Evolutionary conservation across 345 rosid genomes (phyloP).

Genomic region (Brassica nigra): DNA sequence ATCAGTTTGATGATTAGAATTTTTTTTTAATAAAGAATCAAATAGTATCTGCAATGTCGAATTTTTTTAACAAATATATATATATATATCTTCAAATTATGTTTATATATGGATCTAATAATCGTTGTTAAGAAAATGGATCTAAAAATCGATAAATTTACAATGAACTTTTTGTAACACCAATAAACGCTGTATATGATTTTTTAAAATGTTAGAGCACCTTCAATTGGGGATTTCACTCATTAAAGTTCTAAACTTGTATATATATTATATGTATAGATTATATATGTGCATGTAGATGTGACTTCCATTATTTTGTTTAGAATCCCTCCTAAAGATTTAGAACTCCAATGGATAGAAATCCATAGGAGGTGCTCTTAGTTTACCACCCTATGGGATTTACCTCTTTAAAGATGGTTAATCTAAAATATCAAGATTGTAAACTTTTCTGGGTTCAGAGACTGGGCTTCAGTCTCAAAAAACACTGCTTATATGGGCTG

Average conservation of each 20-base stretch:
- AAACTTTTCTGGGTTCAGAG: not conserved
- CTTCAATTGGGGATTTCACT: too few relatives aligned
- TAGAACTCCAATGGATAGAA: too few relatives aligned
- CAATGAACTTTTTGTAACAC: not conserved
- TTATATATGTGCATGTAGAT: too few relatives aligned
- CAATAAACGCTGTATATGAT: not conserved
- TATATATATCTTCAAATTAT: not conserved
- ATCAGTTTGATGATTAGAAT: not conserved
- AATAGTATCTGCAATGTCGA: not conserved
- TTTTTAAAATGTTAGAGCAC: not conserved
- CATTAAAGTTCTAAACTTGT: too few relatives aligned
- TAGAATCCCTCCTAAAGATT: too few relatives aligned
- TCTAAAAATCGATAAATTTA: not conserved
- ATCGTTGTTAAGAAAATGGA: too few relatives aligned
- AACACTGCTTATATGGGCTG: too few relatives aligned
- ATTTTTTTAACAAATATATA: not conserved
- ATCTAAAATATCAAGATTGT: not conserved
- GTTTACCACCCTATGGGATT: not conserved
- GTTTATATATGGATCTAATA: not conserved
- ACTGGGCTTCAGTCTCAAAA: too few relatives aligned
- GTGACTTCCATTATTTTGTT: too few relatives aligned
- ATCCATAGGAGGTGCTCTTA: too few relatives aligned
- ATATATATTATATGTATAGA: too few relatives aligned
- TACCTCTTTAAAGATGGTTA: not conserved
- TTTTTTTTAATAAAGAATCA: not conserved